phyloP scores from a whole-genome alignment of 352 stramenopile species.

The Pythium monospermum region DNA sequence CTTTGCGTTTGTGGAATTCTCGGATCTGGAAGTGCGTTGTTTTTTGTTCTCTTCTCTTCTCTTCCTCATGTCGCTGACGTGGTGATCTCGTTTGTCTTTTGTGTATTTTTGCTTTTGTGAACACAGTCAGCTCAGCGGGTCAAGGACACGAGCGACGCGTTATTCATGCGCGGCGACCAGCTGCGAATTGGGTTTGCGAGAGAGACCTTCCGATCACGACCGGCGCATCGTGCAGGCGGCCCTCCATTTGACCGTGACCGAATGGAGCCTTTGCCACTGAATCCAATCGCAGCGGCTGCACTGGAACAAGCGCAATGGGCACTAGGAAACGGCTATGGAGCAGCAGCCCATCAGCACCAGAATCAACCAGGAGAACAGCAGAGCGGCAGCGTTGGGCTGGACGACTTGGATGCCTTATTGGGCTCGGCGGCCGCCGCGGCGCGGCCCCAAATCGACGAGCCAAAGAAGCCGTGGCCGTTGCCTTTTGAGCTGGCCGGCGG shows the following conservation, averaged over 20 bases:
- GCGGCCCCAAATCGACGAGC: conserved; percentile 47
- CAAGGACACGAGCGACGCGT: background rate
- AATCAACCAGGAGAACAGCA: background rate
- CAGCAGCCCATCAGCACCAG: conserved; percentile 10
- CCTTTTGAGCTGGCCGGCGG: conserved; percentile 77
- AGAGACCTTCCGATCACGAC: conserved; percentile 26
- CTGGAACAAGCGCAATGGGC: conserved; percentile 82
- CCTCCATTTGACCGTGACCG: conserved; percentile 1
- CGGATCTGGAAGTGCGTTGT: conserved; percentile 46
- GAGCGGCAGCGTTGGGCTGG: conserved; percentile 7
- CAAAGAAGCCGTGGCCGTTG: conserved; percentile 70
- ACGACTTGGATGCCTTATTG: conserved; percentile 62
- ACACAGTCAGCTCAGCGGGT: conserved; percentile 3
- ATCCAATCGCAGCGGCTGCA: conserved; percentile 53
- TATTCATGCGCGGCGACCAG: conserved; percentile 6
- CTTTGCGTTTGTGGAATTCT: conserved; percentile 81
- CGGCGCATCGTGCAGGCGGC: background rate
- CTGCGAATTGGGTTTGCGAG: conserved; percentile 59
- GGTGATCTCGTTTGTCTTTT: background rate
- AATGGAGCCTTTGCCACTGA: conserved; percentile 10
- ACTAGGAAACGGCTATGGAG: conserved; percentile 51
- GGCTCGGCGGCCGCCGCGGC: conserved; percentile 52
- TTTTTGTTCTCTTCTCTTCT: background rate
- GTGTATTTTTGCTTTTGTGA: too few species aligned
- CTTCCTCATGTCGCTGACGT: background rate